Percentiles rank a stretch among this genome's conserved stretches.
Evolutionary conservation across 306 rosid species (phyloP).

Genomic region (Begonia peltatifolia): DNA sequence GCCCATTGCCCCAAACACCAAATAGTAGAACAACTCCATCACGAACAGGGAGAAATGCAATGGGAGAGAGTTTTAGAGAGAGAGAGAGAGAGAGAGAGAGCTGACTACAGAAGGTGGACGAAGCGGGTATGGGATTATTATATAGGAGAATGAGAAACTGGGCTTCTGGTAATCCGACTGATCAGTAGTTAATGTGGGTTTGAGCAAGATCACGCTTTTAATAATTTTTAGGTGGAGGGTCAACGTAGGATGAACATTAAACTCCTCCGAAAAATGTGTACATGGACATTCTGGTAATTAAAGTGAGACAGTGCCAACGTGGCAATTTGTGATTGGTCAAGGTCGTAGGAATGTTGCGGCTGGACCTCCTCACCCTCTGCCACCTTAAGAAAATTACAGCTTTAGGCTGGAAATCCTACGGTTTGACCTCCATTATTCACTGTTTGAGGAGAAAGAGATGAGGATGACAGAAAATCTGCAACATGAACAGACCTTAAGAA

Average conservation of each 20-base stretch:
- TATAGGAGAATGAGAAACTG: background rate
- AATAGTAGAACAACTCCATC: slow-evolving; percentile 77
- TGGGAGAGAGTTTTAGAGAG: background rate
- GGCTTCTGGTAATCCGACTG: background rate
- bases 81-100: slow-evolving; percentile 1
- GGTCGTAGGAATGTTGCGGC: no score
- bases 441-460: slow-evolving; percentile 3
- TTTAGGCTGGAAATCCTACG: no score
- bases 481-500: slow-evolving; percentile 7
- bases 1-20: slow-evolving; percentile 58
- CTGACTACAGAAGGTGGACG: background rate
- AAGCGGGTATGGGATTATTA: background rate
- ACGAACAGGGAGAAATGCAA: background rate
- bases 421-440: no score
- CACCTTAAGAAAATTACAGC: no score
- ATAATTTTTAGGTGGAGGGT: no score
- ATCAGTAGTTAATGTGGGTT: background rate
- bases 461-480: slow-evolving; percentile 30
- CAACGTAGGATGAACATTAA: no score
- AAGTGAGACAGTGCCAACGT: no score
- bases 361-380: no score
- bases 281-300: background rate
- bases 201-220: background rate
- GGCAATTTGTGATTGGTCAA: no score
- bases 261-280: no score